phyloP scores from a whole-genome alignment of 306 rosid genomes.

The Ziziphus jujuba region DNA sequence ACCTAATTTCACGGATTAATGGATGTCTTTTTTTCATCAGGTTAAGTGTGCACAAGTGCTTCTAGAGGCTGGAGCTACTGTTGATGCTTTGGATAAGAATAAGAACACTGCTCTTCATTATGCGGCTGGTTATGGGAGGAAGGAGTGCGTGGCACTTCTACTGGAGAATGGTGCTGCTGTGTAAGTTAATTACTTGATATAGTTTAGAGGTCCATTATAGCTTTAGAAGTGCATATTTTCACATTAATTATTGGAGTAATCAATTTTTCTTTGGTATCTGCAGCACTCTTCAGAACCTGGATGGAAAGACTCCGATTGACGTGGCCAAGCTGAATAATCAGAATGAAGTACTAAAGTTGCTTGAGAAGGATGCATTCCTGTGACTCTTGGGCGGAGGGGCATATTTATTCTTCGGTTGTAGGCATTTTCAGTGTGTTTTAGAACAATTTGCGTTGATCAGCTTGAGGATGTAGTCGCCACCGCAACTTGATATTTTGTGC shows the following conservation, averaged over 20 bases:
- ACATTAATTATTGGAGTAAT: not conserved
- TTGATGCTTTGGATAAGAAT: slow-evolving; percentile 91
- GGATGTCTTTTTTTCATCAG: slow-evolving; percentile 40
- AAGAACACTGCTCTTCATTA: slow-evolving; percentile 98
- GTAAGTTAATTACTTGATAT: slow-evolving; percentile 42
- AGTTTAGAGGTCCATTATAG: not conserved
- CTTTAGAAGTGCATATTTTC: not conserved
- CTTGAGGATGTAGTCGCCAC: slow-evolving; percentile 27
- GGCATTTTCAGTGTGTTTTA: slow-evolving; percentile 18
- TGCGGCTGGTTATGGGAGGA: slow-evolving; percentile 99
- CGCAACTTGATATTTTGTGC: slow-evolving; percentile 16
- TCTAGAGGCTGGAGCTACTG: slow-evolving; percentile 93
- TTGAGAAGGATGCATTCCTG: slow-evolving; percentile 95
- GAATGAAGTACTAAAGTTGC: slow-evolving; percentile 84
- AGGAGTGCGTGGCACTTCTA: slow-evolving; percentile 93
- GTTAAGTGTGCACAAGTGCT: slow-evolving; percentile 94
- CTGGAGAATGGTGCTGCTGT: slow-evolving; percentile 95
- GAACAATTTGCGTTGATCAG: slow-evolving; percentile 23
- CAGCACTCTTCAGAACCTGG: slow-evolving; percentile 97
- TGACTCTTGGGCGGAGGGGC: slow-evolving; percentile 27
- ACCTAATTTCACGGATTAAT: not conserved
- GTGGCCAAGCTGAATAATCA: slow-evolving; percentile 98
- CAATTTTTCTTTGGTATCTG: slow-evolving; percentile 24
- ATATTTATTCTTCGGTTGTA: slow-evolving; percentile 6
- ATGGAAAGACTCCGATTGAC: slow-evolving; percentile 95